phyloP scores from a whole-genome alignment of 768 basidiomycete species.

The Pleurotus salmoneostramineus region DNA sequence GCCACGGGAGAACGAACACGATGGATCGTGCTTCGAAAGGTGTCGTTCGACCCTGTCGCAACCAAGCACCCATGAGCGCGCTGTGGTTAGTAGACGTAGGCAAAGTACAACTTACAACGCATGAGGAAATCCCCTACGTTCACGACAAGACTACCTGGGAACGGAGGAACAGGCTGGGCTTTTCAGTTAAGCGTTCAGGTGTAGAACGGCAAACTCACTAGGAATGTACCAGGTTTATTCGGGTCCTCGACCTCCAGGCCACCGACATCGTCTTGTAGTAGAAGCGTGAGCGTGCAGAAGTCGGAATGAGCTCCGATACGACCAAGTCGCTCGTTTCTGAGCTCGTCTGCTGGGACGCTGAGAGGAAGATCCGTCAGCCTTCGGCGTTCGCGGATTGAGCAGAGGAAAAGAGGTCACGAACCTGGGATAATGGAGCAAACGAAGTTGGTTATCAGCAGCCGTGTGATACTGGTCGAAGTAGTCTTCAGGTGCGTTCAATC shows the following conservation, averaged over 20 bases:
- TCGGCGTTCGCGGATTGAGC: neutral
- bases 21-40: constrained; percentile 47
- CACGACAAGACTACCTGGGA: constrained; percentile 44
- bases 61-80: neutral
- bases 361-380: neutral
- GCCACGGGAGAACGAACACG: constrained; percentile 41
- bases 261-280: constrained; percentile 58
- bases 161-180: constrained; percentile 32
- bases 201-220: constrained; percentile 16
- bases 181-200: neutral
- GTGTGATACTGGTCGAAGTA: constrained; percentile 41
- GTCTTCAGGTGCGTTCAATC: constrained; percentile 36
- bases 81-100: neutral
- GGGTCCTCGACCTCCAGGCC: constrained; percentile 63
- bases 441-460: constrained; percentile 46
- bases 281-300: constrained; percentile 52
- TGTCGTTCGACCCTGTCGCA: constrained; percentile 38
- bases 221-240: constrained; percentile 35
- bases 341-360: constrained; percentile 26
- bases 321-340: constrained; percentile 31
- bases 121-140: constrained; percentile 50
- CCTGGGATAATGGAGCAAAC: constrained; percentile 55
- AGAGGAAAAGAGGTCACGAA: constrained; percentile 9
- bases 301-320: constrained; percentile 52
- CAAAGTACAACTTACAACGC: constrained; percentile 31